phyloP scores from a whole-genome alignment of 2,329 filamentous ascomycete species.

The Periconia sp. region DNA sequence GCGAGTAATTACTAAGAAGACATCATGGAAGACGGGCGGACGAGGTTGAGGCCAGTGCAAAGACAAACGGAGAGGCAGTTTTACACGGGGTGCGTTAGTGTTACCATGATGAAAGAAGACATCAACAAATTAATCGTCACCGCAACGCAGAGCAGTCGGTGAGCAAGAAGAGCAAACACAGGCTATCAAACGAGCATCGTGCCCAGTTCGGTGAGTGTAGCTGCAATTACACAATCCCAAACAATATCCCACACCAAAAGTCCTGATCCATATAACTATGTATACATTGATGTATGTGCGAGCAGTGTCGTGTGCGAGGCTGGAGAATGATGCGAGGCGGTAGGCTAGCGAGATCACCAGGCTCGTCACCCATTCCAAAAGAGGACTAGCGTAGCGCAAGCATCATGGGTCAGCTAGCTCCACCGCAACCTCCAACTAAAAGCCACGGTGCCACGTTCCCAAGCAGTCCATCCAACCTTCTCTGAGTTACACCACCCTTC shows the following conservation, averaged over 20 bases:
- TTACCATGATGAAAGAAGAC: background rate
- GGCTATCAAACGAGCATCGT: background rate
- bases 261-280: no score
- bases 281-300: no score
- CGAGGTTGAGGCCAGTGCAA: background rate
- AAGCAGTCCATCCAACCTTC: background rate
- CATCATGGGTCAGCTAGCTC: background rate
- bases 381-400: background rate
- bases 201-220: no score
- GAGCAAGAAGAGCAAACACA: background rate
- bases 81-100: background rate
- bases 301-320: no score
- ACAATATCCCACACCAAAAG: no score
- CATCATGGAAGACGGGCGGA: background rate
- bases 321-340: no score
- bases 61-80: background rate
- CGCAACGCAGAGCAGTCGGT: no score
- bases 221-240: background rate
- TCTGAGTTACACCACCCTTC: background rate
- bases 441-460: constrained; percentile 6
- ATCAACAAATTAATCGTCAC: background rate
- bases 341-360: background rate
- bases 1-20: background rate
- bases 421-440: background rate
- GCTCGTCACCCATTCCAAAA: background rate